phyloP scores from a whole-genome alignment of 352 stramenopile genomes.

The Phytophthora crassamura region DNA sequence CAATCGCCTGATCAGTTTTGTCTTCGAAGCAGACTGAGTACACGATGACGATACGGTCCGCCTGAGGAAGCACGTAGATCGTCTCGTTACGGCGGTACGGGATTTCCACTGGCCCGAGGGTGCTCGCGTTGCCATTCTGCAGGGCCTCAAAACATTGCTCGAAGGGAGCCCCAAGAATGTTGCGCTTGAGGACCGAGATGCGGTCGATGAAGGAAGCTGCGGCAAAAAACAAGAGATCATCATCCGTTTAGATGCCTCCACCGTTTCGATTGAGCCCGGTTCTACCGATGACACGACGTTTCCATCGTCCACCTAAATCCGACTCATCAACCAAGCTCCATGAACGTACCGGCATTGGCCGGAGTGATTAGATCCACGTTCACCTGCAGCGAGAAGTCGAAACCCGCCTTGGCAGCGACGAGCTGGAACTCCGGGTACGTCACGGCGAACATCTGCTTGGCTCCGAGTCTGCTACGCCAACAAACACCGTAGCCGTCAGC shows the following conservation, averaged over 20 bases:
- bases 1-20: constrained; percentile 92
- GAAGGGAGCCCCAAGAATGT: constrained; percentile 80
- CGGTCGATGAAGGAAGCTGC: constrained; percentile 77
- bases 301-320: background rate
- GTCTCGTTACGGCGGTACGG: constrained; percentile 88
- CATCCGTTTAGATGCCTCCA: background rate
- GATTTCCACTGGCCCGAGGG: constrained; percentile 76
- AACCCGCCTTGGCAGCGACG: constrained; percentile 72
- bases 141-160: constrained; percentile 88
- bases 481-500: constrained; percentile 4
- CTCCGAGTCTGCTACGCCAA: constrained; percentile 53
- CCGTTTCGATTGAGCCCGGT: too few species aligned
- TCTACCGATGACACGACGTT: too few species aligned
- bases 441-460: constrained; percentile 69
- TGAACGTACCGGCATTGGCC: constrained; percentile 58
- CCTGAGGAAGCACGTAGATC: constrained; percentile 87
- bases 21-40: constrained; percentile 95
- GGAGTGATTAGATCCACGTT: constrained; percentile 83
- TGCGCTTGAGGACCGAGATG: constrained; percentile 83
- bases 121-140: constrained; percentile 59
- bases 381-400: constrained; percentile 79
- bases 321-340: background rate
- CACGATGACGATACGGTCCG: constrained; percentile 91
- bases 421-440: constrained; percentile 82
- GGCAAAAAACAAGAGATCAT: constrained; percentile 6